phyloP scores from a whole-genome alignment of 2,329 filamentous ascomycete genomes.

The Microcyclospora tardicrescens region DNA sequence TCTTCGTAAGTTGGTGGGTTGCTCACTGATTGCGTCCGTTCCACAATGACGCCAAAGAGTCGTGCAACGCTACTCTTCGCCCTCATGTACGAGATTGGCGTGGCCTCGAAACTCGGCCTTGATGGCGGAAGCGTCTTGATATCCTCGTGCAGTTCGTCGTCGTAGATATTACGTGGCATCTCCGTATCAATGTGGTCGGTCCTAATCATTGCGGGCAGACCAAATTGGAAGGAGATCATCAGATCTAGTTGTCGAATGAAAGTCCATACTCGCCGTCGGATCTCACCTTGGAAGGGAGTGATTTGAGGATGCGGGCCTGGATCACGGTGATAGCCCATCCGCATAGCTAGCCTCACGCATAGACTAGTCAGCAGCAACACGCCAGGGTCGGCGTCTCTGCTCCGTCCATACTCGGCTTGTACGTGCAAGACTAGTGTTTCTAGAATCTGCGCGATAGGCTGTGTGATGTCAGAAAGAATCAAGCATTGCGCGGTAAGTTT shows the following conservation, averaged over 20 bases:
- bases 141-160: conserved; percentile 62
- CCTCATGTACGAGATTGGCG: conserved; percentile 68
- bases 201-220: conserved; percentile 52
- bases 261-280: conserved; percentile 49
- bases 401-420: conserved; percentile 60
- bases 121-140: conserved; percentile 55
- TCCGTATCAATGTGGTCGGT: conserved; percentile 63
- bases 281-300: conserved; percentile 64
- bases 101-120: conserved; percentile 55
- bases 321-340: conserved; percentile 70
- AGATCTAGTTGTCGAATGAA: conserved; percentile 61
- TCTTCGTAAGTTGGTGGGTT: conserved; percentile 49
- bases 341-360: conserved; percentile 50
- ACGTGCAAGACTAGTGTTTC: conserved; percentile 66
- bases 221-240: conserved; percentile 62
- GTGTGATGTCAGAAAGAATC: conserved; percentile 63
- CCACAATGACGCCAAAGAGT: conserved; percentile 59
- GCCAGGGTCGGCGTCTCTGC: conserved; percentile 60
- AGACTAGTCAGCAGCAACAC: conserved; percentile 49
- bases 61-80: conserved; percentile 55
- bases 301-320: conserved; percentile 60
- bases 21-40: conserved; percentile 48
- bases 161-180: conserved; percentile 64
- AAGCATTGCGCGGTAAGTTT: conserved; percentile 66
- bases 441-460: conserved; percentile 60